Evolutionary conservation across 2,329 filamentous ascomycete species (phyloP), one percentile per base, ranked within the genome.

Genomic region (Rhynchosporium agropyri): DNA sequence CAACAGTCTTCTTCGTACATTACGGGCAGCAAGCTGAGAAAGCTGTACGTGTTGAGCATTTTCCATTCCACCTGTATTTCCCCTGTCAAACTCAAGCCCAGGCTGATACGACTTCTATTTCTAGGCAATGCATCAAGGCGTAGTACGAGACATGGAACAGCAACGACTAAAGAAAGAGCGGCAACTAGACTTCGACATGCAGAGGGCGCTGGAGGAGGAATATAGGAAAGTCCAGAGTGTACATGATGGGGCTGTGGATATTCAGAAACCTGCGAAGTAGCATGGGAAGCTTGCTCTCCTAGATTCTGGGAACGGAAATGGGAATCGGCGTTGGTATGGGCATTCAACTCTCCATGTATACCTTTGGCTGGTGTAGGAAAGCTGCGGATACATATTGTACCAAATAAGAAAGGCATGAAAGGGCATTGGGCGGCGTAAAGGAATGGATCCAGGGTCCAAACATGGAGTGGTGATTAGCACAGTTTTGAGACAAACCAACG

Each of bases 61-160:
- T 26, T 9, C 42, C 49, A 1, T 33, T 26, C 26, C 1, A 28
- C 53, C n/a, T 13, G 5, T 6, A 42, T 54, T 53, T 13, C 26
- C 40, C 20, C 9, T 65, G 15, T 13, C 3, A 5, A 40, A 5
- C 51, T 54, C 20, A 20, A 20, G 20, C 20, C 20, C 20, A 20
- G 20, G 20, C 20, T 20, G 58, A 56, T 58, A 62, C 43, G 13
- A 3, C 20, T 43, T 43, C 42, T 43, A 13, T 43, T n/a, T 46
- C 3, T 42, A 94, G 95, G 90, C 91, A 62, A 99, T 99, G 95
- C 95, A 99, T 74, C 86, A 89, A 69, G 95, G 95, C 50, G 95
- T 99, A 48, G 81, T 98, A 68, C 90, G 94, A 67, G 95, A 99
- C 74, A 90, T 97, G 82, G 94, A 98, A 74, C 92, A 96, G 74